These are phyloP conservation scores for Talaromyces sp. DNA, from an alignment of 2,329 filamentous ascomycete genomes.

Conservation along the genomic window DNA sequence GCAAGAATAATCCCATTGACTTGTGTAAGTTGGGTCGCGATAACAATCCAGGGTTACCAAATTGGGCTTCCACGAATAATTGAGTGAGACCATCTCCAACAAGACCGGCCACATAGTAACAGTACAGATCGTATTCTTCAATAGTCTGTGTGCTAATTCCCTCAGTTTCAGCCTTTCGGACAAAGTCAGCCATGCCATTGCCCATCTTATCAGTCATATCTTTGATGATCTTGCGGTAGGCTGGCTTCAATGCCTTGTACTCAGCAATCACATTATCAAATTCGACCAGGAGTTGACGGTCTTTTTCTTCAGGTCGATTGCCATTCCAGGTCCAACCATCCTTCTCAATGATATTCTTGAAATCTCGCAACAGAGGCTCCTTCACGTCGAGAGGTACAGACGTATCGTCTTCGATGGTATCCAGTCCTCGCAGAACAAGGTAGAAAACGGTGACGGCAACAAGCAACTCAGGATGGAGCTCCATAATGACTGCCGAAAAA, in stretches of 20 bases:
- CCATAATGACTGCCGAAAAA: conserved; percentile 89
- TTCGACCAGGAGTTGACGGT: conserved; percentile 84
- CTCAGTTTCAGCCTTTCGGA: conserved; percentile 75
- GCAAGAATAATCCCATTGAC: conserved; percentile 95
- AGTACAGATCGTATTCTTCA: conserved; percentile 92
- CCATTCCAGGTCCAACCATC: conserved; percentile 89
- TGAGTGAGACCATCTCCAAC: conserved; percentile 90
- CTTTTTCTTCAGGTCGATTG: conserved; percentile 89
- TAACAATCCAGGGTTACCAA: conserved; percentile 80
- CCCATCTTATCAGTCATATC: conserved; percentile 95
- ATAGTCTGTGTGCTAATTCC: conserved; percentile 75
- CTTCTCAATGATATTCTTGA: conserved; percentile 71
- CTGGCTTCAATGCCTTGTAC: conserved; percentile 80
- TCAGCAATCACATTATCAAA: conserved; percentile 84
- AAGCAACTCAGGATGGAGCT: conserved; percentile 89
- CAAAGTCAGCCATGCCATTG: conserved; percentile 97
- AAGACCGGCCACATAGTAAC: conserved; percentile 97
- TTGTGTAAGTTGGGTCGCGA: conserved; percentile 78
- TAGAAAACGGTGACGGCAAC: conserved; percentile 91
- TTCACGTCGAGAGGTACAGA: conserved; percentile 78
- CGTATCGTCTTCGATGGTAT: conserved; percentile 99
- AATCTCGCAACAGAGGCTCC: conserved; percentile 78
- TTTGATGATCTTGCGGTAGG: conserved; percentile 80
- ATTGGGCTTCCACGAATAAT: conserved; percentile 79
- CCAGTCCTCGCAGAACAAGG: conserved; percentile 81